Evolutionary conservation across 306 rosid species (phyloP), one percentile per base, ranked within the genome.

Genomic region (Citrullus amarus): DNA sequence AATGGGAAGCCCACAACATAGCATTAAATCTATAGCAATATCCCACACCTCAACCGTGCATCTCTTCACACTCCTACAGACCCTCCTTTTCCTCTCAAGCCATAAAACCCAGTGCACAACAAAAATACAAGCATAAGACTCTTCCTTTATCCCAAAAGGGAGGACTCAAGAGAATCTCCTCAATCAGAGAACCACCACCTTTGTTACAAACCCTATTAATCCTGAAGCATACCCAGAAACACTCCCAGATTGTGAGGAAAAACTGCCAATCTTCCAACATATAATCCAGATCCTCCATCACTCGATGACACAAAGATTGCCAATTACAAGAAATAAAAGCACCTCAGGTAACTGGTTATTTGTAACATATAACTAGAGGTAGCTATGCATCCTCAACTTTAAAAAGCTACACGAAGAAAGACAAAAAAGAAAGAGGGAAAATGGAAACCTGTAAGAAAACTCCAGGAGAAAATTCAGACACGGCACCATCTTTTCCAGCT

Each of bases 401-500:
- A 62, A 43, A 72, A 72, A 51, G 62, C 15, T 48, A 41, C 48
- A 11, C 76, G 75, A 73, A 72, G 56, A 44, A 7, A 14, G 58
- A 75, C 17, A 51, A 78, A 75, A 32, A 32, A n/a, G 34, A 9
- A 34, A 8, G 59, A 34, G 78, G 9, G 16, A 51, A 76, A 75
- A 72, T 72, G 50, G 57, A 86, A 79, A 94, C 98, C 97, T 92
- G 98, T 76, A 91, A 75, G 88, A 95, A 95, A 82, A 95, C 96
- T 75, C 97, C 98, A 46, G 96, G 96, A 78, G 96, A 88, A 81
- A 81, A 82, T 67, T 92, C 93, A 71, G 98, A 95, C 77, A 89
- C 93, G 80, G 90, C 85, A 83, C 98, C 96, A 84, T 86, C 97
- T 83, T 87, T 88, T 85, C 97, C 97, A 43, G 92, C 88, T 86